Conservation (phyloP, 2,329 filamentous ascomycete species). For the Hypoxylon sp. region DNA sequence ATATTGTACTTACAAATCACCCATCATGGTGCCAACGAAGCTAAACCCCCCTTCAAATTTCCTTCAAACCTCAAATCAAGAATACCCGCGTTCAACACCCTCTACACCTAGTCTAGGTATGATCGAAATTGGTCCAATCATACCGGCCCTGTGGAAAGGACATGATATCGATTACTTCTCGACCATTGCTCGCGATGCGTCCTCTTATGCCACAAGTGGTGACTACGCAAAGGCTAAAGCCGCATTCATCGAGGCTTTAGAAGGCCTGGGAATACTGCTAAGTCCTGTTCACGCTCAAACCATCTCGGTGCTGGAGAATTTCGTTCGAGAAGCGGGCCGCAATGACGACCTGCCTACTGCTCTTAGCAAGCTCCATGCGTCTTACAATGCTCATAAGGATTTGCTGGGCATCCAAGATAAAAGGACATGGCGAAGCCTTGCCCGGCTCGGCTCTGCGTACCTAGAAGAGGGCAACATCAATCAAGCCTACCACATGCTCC, state of each 20-base stretch:
- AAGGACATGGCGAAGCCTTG: slow-evolving; percentile 13
- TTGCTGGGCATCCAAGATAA: not conserved
- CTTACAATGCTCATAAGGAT: slow-evolving; percentile 4
- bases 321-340: not conserved
- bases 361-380: slow-evolving; percentile 1
- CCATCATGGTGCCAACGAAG: not conserved
- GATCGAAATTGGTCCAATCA: not conserved
- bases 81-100: not conserved
- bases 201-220: not conserved
- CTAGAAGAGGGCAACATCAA: not conserved
- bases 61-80: not conserved
- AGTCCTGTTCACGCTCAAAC: slow-evolving; percentile 11
- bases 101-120: not conserved
- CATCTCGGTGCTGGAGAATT: not conserved
- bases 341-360: slow-evolving; percentile 1
- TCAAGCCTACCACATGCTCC: slow-evolving; percentile 14
- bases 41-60: slow-evolving; percentile 1
- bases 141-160: slow-evolving; percentile 3
- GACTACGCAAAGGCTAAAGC: not conserved
- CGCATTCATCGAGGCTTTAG: slow-evolving; percentile 6
- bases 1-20: slow-evolving; percentile 4
- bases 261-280: not conserved
- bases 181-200: not conserved
- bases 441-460: slow-evolving; percentile 2
- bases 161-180: slow-evolving; percentile 2